Evolutionary conservation across 208 protist genomes (phyloP).

Genomic region (Crithidia acanthocephali): DNA sequence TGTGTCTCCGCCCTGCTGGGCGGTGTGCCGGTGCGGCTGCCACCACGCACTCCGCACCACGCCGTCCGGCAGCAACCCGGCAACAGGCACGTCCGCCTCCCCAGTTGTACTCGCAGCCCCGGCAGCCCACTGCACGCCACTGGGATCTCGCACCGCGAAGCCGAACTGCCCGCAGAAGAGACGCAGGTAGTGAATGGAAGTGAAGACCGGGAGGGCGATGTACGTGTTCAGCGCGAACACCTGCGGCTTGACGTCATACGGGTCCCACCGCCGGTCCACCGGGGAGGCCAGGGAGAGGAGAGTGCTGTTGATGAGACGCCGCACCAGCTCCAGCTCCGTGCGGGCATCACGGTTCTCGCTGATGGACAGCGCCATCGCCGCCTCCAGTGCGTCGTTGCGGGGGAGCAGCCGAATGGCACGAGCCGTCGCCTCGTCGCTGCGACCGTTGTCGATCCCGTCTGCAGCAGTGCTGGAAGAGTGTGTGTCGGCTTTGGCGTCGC

Average conservation of each 20-base stretch:
- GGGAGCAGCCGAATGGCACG: slow-evolving; percentile 54
- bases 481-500: neutral
- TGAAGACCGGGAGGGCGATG: slow-evolving; percentile 90
- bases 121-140: slow-evolving; percentile 77
- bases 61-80: slow-evolving; percentile 46
- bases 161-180: slow-evolving; percentile 76
- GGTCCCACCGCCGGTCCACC: slow-evolving; percentile 70
- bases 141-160: slow-evolving; percentile 78
- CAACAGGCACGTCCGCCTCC: neutral
- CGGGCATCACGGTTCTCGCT: slow-evolving; percentile 78
- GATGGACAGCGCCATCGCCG: slow-evolving; percentile 76
- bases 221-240: slow-evolving; percentile 87
- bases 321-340: slow-evolving; percentile 82
- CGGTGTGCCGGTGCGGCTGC: slow-evolving; percentile 27
- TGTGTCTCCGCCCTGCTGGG: slow-evolving; percentile 8
- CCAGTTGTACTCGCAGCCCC: slow-evolving; percentile 9
- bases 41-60: slow-evolving; percentile 56
- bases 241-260: slow-evolving; percentile 90
- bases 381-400: slow-evolving; percentile 70
- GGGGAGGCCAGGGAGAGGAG: slow-evolving; percentile 86
- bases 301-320: slow-evolving; percentile 71
- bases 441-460: neutral
- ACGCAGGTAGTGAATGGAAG: slow-evolving; percentile 69
- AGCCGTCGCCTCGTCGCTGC: neutral
- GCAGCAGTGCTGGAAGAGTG: neutral